A percentile compares a stretch with the other conserved stretches of the same genome.
These are phyloP conservation scores for Bretziella fagacearum DNA, from an alignment of 2,329 filamentous ascomycete genomes.

Conservation along the genomic window DNA sequence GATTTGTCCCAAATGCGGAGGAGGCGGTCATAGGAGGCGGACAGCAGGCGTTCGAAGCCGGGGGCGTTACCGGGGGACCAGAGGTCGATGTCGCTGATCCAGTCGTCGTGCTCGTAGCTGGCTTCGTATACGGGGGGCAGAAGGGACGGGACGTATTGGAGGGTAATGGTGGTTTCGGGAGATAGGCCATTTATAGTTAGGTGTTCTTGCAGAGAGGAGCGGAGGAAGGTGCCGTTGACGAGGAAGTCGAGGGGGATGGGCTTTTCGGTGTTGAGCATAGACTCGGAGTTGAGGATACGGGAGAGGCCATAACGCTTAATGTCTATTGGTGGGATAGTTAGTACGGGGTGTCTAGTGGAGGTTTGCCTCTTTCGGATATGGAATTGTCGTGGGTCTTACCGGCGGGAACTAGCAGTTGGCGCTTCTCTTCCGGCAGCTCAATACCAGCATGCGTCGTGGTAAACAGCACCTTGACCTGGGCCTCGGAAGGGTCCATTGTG, in stretches of 20 bases:
- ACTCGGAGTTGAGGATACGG: conserved; percentile 53
- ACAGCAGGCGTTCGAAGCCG: conserved; percentile 50
- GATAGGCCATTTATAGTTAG: conserved; percentile 74
- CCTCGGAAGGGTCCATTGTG: conserved; percentile 25
- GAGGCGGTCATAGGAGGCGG: conserved; percentile 82
- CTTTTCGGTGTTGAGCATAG: conserved; percentile 46
- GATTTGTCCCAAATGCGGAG: conserved; percentile 80
- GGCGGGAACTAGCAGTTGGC: conserved; percentile 44
- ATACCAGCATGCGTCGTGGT: conserved; percentile 45
- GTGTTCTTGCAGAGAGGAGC: conserved; percentile 80
- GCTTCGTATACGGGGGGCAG: conserved; percentile 79
- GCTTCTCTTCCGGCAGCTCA: conserved; percentile 44
- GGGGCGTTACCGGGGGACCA: conserved; percentile 45
- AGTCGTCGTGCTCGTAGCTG: conserved; percentile 94
- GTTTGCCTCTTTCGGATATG: not conserved
- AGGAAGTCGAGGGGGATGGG: conserved; percentile 85
- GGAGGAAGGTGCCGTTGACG: conserved; percentile 81
- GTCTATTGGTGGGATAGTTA: conserved; percentile 25
- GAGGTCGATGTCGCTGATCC: conserved; percentile 78
- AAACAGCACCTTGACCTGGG: conserved; percentile 51
- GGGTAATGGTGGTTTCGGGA: conserved; percentile 65
- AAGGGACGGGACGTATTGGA: conserved; percentile 87
- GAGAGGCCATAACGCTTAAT: conserved; percentile 55
- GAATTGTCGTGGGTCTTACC: conserved; percentile 23
- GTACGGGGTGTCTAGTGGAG: not conserved